Evolutionary conservation across 352 stramenopile species (phyloP), one percentile per base, ranked within the genome.

Genomic region (Globisporangium heterothallicum): DNA sequence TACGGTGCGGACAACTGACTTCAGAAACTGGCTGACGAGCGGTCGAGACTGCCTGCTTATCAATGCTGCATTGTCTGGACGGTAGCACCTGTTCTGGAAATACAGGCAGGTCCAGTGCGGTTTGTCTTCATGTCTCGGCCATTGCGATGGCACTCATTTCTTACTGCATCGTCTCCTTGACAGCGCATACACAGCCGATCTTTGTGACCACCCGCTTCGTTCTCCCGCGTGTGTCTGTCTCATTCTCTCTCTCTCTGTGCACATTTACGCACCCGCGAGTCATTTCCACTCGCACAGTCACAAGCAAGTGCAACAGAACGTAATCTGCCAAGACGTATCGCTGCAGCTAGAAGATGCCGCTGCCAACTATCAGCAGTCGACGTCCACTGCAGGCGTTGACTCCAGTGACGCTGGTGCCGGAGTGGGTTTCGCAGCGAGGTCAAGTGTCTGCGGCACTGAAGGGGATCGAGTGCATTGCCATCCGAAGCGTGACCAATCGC

Each of bases 401-500:
- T 4, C 47, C 47, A 9, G 36, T 54, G 6, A 12, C 34, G 3
- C 22, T 54, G 47, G 16, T 45, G 21, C 47, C 47, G 14, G 47
- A 43, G 14, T 45, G 47, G 34, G 26, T 54, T 34, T 54, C 47
- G 6, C 34, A 54, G 34, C 47, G 47, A 10, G 47, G 47, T 6
- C 47, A 54, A 30, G 34, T 54, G 27, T 27, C 25, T 3, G 32
- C 36, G 22, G 21, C 16, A 9, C 9, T 54, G 14, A 16, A 21
- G 5, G 44, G 44, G 13, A 54, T 54, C 34, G 47, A 54, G 13
- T 29, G 16, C 16, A 36, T 54, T 7, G 22, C 40, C 4, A 35
- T 54, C 16, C 30, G 44, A 25, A 18, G 22, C 32, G 34, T 32
- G 32, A n/a, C 26, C 14, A 35, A 45, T 24, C 22, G 10, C 22